Evolutionary conservation across 164 flowering plant genomes (phyloP), one percentile per base, ranked within the genome.

Genomic region (Vitis labrusca): DNA sequence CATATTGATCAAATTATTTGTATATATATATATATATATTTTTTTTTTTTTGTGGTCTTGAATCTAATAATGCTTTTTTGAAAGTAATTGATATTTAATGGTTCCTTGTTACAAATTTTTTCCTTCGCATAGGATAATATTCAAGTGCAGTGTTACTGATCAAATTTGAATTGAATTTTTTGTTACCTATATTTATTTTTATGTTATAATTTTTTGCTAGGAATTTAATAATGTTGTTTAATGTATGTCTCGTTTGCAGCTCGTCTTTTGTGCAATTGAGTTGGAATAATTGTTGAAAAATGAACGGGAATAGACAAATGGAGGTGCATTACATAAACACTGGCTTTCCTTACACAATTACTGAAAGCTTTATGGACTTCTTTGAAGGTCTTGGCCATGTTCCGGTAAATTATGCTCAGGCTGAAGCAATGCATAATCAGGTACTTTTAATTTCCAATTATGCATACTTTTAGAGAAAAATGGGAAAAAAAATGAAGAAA

Each of bases 271-370:
- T 59, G 3, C 23, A 23, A 47, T 68, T 66, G 52, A 37, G 72
- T 14, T 16, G 13, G 14, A 60, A 1, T 62, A 27, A 56, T 29
- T 56, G 57, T 56, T 69, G 63, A 14, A 76, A 70, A 53, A 90
- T 90, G 90, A 83, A 79, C 49, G 81, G 74, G 11, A 71, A 78
- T 61, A 71, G 86, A 50, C 90, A 80, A 68, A 78, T 86, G 83
- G 95, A 85, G 83, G 76, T 85, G 71, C 93, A 89, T 80, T 89
- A 92, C 77, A 83, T 86, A 71, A 74, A 90, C 71, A 78, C 86
- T n/a, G 93, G 92, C 17, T 89, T 79, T 74, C 89, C 93, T 59
- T 90, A 92, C 76, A 78, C 87, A 14, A 62, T 62, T 9, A 82
- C 90, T 2, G 93, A 85, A 50, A 87, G 91, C 80, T 90, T 85